Conservation (phyloP, 176 grass and related monocot species). For the Pontederia paniculata region DNA sequence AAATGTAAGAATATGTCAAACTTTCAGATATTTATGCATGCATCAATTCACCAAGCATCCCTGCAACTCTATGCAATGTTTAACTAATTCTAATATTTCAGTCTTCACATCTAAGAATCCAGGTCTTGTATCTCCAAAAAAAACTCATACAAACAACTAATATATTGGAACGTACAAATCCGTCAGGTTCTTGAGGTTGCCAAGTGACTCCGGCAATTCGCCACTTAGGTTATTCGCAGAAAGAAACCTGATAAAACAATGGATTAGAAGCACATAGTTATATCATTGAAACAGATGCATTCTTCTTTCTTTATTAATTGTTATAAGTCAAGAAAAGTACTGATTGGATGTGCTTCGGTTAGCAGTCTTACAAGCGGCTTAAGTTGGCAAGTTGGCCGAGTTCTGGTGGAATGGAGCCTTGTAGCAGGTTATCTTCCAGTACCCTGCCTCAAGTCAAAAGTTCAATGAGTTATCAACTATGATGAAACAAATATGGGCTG, state of each 20-base stretch:
- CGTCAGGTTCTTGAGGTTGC: not conserved
- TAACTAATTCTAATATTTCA: too few relatives aligned
- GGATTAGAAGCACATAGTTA: too few relatives aligned
- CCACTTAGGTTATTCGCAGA: conserved; percentile 9
- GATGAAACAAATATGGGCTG: not conserved
- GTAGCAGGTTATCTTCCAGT: conserved; percentile 4
- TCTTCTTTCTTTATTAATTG: too few relatives aligned
- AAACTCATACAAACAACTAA: too few relatives aligned
- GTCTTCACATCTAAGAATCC: too few relatives aligned
- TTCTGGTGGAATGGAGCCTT: not conserved
- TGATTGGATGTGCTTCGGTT: too few relatives aligned
- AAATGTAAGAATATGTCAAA: not conserved
- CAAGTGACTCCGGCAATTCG: conserved; percentile 6
- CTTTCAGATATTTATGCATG: too few relatives aligned
- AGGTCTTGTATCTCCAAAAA: too few relatives aligned
- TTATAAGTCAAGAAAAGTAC: too few relatives aligned
- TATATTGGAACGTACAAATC: not conserved
- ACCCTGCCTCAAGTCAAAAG: not conserved
- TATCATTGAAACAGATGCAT: too few relatives aligned
- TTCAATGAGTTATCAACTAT: not conserved
- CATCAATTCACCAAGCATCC: too few relatives aligned
- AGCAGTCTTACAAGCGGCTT: not conserved
- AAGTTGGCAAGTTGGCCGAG: conserved; percentile 1
- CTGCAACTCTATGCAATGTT: too few relatives aligned
- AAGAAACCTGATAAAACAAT: not conserved